Base-by-base conservation (phyloP, 208 protist species). In the Trypanosoma boissoni region DNA sequence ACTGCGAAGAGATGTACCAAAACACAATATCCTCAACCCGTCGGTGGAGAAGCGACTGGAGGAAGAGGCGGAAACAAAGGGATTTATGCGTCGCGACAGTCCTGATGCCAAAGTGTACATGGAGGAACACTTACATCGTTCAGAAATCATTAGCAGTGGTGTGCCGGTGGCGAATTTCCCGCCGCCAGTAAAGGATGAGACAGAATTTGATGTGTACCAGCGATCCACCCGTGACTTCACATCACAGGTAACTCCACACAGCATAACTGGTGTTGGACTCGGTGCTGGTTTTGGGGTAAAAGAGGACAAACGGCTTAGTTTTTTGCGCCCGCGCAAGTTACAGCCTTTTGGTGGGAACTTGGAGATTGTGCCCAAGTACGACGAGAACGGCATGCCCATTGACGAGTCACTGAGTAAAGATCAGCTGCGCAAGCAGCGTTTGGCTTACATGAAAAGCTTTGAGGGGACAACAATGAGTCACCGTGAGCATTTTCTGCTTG, bases 401-500 rank as follows among this genome's bases (percentile, higher is more conserved):
- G 82, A 90, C n/a, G 74, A 81, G 51, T 69, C 44, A 8, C 76
- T 89, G 8, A 77, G 78, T 14, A 74, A 68, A 9, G 74, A 80
- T 24, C 79, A 93, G 58, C 14, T 82, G 46, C 70, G 78, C 44
- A 72, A 85, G 61, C 79, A 86, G 64, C 78, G 82, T 2, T 68
- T 80, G 48, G 78, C 84, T 28, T 94, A 88, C 71, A 78, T 95
- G 72, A 82, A 86, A 39, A 91, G 76, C 55, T 81, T 91, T 46
- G 74, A 91, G 31, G 88, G 88, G 31, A 92, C 74, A 24, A 86
- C 71, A 24, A 76, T 92, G 69, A 92, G 83, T 43, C 68, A 72
- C 46, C 63, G 74, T 12, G 85, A 95, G 53, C 88, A 95, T 57
- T 92, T 92, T 57, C 60, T 95, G n/a, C 68, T 95, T n/a, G 83